These are phyloP conservation scores for Monosporascus sp. DNA, from an alignment of 2,329 filamentous ascomycete genomes.

Conservation along the genomic window DNA sequence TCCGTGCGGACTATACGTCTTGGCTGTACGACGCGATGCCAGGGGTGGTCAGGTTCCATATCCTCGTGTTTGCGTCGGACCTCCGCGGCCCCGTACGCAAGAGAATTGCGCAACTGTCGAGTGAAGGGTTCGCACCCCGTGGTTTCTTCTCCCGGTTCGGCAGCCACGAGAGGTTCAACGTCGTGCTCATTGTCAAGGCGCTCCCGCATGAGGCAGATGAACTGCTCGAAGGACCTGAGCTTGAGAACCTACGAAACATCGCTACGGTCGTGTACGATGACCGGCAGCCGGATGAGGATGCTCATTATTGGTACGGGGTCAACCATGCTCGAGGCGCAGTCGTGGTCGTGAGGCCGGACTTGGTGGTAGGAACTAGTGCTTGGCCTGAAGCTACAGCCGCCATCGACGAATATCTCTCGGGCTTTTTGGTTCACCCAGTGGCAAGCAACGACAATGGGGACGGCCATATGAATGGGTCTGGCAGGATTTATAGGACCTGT, in stretches of 20 bases:
- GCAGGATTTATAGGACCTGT: too few relatives aligned
- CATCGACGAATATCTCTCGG: slow-evolving; percentile 2
- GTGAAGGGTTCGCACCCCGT: slow-evolving; percentile 4
- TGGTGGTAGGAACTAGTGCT: slow-evolving; percentile 10
- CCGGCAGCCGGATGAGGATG: slow-evolving; percentile 12
- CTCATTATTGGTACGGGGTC: slow-evolving; percentile 8
- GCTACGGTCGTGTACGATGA: slow-evolving; percentile 10
- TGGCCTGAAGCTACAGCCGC: slow-evolving; percentile 2
- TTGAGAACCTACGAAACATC: slow-evolving; percentile 1
- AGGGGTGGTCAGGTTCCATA: slow-evolving; percentile 21
- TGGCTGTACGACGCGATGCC: slow-evolving; percentile 28
- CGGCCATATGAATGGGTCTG: background rate
- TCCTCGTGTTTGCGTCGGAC: slow-evolving; percentile 24
- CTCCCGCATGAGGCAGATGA: slow-evolving; percentile 18
- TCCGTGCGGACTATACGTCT: slow-evolving; percentile 14
- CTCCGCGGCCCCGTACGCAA: slow-evolving; percentile 10
- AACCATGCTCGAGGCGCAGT: slow-evolving; percentile 10
- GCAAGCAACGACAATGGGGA: too few relatives aligned
- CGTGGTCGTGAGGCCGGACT: slow-evolving; percentile 10
- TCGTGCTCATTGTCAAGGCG: slow-evolving; percentile 22
- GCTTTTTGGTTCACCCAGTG: background rate
- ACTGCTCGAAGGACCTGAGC: background rate
- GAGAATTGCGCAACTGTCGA: slow-evolving; percentile 9
- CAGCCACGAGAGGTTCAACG: slow-evolving; percentile 19
- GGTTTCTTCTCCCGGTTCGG: slow-evolving; percentile 24